Evolutionary conservation across 1,284 basidiomycete genomes (phyloP), one percentile per base, ranked within the genome.

Genomic region (Trichosporon ovoides): DNA sequence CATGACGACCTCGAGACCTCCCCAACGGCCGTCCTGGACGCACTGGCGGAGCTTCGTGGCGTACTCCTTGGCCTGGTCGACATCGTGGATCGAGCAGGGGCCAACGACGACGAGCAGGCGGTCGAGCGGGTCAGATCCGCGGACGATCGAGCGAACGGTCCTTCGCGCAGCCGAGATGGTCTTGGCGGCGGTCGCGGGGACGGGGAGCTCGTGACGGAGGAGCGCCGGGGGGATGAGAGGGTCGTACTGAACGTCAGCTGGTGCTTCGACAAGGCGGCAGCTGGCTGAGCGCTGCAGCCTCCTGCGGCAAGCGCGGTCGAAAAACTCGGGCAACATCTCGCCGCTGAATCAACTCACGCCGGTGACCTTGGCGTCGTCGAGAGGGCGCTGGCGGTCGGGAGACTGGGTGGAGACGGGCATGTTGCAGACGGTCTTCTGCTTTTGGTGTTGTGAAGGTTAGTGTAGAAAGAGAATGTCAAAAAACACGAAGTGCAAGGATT

Each of bases 11-110:
- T 91, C 83, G 50, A 98, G 82, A 68, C 95, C 81, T 7, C 73
- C 71, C 74, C 89, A 60, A 78, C 83, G 85, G 13, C 86, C 81
- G 34, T 88, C 83, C 74, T 87, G 64, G 7, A 78, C 73, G 31
- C 74, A 87, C 2, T 81, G 79, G 69, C 85, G 87, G 68, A 96
- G 83, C 37, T 86, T 81, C 31, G 80, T 80, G 33, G 93, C 94
- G 74, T 98, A 98, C 74, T 93, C 89, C 61, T 93, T 78, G 3
- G 95, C 94, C 75, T 94, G 89, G 51, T 87, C 84, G 4, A 90
- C 79, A 31, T 86, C 89, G 77, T 98, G 95, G 66, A 98, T 96
- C 3, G 91, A 95, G 81, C 95, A 98, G 18, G 95, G 95, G 4
- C 95, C 95, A 62, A 96, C 88, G 67, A 97, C 82, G 71, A 96